Evolutionary conservation across 176 grass and related monocot species (phyloP).

Genomic region (Lolium rigidum): DNA sequence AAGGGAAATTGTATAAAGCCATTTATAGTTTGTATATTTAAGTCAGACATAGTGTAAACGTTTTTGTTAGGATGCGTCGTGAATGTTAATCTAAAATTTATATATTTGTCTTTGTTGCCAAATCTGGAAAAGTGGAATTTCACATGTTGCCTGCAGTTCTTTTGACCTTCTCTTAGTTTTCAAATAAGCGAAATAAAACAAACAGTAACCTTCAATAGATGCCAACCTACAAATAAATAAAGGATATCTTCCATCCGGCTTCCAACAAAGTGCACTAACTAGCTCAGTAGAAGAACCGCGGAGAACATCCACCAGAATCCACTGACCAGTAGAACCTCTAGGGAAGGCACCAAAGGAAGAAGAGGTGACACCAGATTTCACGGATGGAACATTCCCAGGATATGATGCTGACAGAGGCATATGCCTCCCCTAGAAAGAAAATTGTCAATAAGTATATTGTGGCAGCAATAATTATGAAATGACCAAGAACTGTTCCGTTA

Average conservation of each 20-base stretch:
- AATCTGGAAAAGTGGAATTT: conserved; percentile 2
- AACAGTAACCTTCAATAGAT: not conserved
- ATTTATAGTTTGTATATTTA: conserved; percentile 32
- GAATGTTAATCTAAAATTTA: not conserved
- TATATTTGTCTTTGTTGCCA: not conserved
- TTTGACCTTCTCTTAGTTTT: conserved; percentile 16
- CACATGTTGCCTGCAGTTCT: conserved; percentile 1
- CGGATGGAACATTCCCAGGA: conserved; percentile 73
- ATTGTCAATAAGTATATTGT: not conserved
- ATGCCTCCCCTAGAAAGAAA: conserved; percentile 76
- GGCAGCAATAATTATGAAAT: not conserved
- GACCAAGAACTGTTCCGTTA: conserved; percentile 20
- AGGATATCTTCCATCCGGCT: conserved; percentile 99
- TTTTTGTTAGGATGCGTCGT: conserved; percentile 11
- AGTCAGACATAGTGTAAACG: not conserved
- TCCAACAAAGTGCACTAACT: conserved; percentile 81
- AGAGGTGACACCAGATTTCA: conserved; percentile 65
- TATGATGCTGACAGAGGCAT: conserved; percentile 97
- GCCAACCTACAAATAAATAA: conserved; percentile 38
- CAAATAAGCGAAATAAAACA: conserved; percentile 31
- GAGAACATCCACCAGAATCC: conserved; percentile 86
- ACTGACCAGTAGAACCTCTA: conserved; percentile 72
- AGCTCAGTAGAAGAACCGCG: conserved; percentile 59
- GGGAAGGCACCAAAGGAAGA: conserved; percentile 63
- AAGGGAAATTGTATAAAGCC: conserved; percentile 53